Conservation (phyloP, 202 grass and related monocot genomes). For the Setaria viridis region DNA sequence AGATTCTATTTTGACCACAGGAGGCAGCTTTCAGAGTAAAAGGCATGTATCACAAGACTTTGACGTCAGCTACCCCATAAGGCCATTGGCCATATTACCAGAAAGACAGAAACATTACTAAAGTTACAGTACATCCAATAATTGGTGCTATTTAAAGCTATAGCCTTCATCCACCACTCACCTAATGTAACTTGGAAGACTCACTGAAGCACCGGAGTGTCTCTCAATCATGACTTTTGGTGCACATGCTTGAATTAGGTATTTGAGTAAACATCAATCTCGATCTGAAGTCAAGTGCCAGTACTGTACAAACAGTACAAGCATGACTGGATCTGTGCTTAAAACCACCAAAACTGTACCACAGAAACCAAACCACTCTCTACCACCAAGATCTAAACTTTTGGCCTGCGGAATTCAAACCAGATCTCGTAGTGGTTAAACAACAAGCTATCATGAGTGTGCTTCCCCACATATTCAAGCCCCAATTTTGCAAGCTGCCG, state of each 20-base stretch:
- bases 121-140: slow-evolving; percentile 40
- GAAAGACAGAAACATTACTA: slow-evolving; percentile 23
- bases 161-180: slow-evolving; percentile 38
- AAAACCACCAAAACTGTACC: slow-evolving; percentile 36
- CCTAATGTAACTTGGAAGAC: slow-evolving; percentile 36
- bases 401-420: slow-evolving; percentile 83
- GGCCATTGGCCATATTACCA: not conserved
- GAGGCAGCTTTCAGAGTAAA: not conserved
- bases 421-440: slow-evolving; percentile 98
- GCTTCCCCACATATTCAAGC: slow-evolving; percentile 76
- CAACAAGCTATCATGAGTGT: slow-evolving; percentile 90
- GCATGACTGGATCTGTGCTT: slow-evolving; percentile 24
- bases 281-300: slow-evolving; percentile 7
- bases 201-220: not conserved
- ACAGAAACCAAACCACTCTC: slow-evolving; percentile 34
- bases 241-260: not conserved
- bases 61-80: slow-evolving; percentile 6
- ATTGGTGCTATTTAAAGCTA: slow-evolving; percentile 29
- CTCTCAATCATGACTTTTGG: slow-evolving; percentile 34
- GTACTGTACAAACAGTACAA: slow-evolving; percentile 24
- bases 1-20: slow-evolving; percentile 13
- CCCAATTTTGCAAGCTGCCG: slow-evolving; percentile 62
- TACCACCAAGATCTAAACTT: slow-evolving; percentile 52
- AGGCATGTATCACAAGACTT: not conserved
- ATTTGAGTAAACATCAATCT: slow-evolving; percentile 1